Conservation (phyloP, 73 alveolate genomes). For the Breviolum minutum region DNA sequence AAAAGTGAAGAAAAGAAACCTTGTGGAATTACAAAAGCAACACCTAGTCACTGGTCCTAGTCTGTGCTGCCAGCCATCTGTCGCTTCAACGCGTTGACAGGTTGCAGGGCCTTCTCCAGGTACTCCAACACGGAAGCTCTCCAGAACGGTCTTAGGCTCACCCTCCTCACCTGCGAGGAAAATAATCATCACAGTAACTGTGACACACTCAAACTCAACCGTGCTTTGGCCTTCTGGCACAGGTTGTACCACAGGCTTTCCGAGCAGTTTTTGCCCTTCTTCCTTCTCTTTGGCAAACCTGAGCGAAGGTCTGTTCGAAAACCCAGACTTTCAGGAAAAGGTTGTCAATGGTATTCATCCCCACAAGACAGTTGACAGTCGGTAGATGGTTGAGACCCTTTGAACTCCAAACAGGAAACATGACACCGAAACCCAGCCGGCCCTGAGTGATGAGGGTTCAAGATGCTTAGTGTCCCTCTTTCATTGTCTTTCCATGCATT, state of each 20-base stretch:
- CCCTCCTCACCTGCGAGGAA: conserved; percentile 35
- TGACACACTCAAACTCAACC: not conserved
- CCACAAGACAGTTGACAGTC: too few relatives aligned
- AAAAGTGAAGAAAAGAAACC: too few relatives aligned
- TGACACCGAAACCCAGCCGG: too few relatives aligned
- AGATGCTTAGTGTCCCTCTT: not conserved
- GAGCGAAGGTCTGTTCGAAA: not conserved
- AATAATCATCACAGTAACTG: not conserved
- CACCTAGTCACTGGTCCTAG: too few relatives aligned
- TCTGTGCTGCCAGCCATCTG: not conserved
- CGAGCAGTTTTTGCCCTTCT: conserved; percentile 54
- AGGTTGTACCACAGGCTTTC: conserved; percentile 54
- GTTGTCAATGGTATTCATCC: not conserved
- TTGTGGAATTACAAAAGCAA: too few relatives aligned
- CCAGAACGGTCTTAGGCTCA: conserved; percentile 80
- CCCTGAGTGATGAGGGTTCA: not conserved
- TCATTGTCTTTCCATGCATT: too few relatives aligned
- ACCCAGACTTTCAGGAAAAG: not conserved
- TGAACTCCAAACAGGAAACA: too few relatives aligned
- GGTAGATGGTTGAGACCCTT: too few relatives aligned
- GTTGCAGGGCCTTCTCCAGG: conserved; percentile 49
- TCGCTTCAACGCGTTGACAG: not conserved
- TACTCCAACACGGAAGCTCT: conserved; percentile 77
- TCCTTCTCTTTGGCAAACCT: conserved; percentile 66
- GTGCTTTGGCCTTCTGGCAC: conserved; percentile 25